Evolutionary conservation across 2,329 filamentous ascomycete genomes (phyloP), one percentile per base, ranked within the genome.

Genomic region (Verticillium alfalfae): DNA sequence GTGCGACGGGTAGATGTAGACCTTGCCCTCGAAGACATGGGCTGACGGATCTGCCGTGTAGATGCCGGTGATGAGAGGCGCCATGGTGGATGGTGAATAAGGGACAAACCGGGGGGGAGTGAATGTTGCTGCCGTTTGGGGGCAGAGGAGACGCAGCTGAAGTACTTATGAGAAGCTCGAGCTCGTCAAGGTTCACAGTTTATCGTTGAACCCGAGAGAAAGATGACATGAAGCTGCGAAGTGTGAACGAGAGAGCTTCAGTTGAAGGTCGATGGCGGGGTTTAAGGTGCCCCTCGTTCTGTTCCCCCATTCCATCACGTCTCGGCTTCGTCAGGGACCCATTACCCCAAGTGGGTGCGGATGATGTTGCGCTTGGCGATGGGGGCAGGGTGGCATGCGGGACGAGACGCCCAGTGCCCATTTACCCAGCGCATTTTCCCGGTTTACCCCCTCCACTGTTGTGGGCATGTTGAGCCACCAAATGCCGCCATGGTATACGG

Each of bases 1-100:
- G 76, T 93, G 90, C 26, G 89, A 93, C 22, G 90, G 90, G 78
- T 93, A 93, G 75, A 93, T 84, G 79, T 92, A 93, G 63, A 93
- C 76, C 66, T 83, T 87, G 73, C 82, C 84, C 65, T 92, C 86
- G 78, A 93, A 93, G 71, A 91, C 89, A 74, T 93, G 90, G 13
- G 90, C 90, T 7, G 89, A 92, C 16, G 90, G 90, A 75, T 93
- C 90, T 22, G 90, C 90, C 13, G 89, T 93, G 81, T 89, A 93
- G 70, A 92, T 78, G 74, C 90, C 83, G n/a, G 81, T 87, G 69
- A 93, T 88, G 64, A 93, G 82, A 56, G 89, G 88, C 49, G 77
- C 70, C 79, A 82, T 79, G 15, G 18, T 63, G 52, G 45, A 22
- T 12, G n/a, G n/a, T n/a, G 5, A 7, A 18, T n/a, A 26, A 18